Evolutionary conservation across 2,329 filamentous ascomycete species (phyloP).

Genomic region (Botrytis fabae): DNA sequence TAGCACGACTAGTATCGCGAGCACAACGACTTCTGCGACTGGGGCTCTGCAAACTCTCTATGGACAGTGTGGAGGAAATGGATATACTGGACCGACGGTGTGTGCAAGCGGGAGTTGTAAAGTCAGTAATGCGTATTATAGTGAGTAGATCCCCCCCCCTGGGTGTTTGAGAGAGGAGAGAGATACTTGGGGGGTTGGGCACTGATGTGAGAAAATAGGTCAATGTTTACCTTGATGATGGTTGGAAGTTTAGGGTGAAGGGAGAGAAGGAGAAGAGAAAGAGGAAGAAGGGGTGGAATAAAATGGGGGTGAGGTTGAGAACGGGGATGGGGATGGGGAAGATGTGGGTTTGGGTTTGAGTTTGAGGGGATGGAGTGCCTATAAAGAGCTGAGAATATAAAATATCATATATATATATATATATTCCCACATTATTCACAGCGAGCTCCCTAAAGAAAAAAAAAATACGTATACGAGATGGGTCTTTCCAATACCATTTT

Average conservation of each 20-base stretch:
- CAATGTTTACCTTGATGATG: neutral
- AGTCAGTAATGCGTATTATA: conserved; percentile 30
- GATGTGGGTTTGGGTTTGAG: neutral
- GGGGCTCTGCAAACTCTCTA: conserved; percentile 25
- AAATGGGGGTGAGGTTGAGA: too few species aligned
- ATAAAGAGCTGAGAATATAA: neutral
- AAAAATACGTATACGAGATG: too few species aligned
- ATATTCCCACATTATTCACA: too few species aligned
- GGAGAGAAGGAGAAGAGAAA: neutral
- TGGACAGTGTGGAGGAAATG: conserved; percentile 32
- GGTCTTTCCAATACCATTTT: too few species aligned
- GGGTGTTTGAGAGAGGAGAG: too few species aligned
- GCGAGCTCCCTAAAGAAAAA: too few species aligned
- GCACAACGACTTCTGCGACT: neutral
- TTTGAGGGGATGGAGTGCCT: neutral
- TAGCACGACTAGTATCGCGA: neutral
- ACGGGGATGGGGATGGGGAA: too few species aligned
- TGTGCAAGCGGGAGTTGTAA: conserved; percentile 31
- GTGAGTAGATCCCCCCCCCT: conserved; percentile 1
- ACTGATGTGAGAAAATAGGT: neutral
- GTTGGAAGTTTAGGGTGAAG: neutral
- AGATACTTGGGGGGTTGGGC: neutral
- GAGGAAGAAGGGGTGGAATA: too few species aligned
- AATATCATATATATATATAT: neutral
- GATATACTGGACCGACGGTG: conserved; percentile 29